These are phyloP conservation scores for Nicotiana sylvestris DNA, from an alignment of 257 asterid genomes.

Conservation along the genomic window DNA sequence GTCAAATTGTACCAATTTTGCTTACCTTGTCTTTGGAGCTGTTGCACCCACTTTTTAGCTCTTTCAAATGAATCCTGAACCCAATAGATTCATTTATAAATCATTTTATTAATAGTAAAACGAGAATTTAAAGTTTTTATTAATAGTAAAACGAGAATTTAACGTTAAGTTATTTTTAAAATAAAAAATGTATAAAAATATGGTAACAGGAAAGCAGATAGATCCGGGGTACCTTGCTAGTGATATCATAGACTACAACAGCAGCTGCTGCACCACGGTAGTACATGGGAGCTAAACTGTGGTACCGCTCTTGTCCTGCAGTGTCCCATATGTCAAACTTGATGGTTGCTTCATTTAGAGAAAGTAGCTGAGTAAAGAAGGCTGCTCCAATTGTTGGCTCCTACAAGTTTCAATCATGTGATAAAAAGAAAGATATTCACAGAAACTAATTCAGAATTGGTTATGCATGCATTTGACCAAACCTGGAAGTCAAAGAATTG, in stretches of 20 bases:
- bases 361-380: constrained; percentile 31
- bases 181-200: too few relatives aligned
- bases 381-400: constrained; percentile 40
- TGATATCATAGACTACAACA: constrained; percentile 24
- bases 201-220: background rate
- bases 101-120: too few relatives aligned
- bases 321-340: constrained; percentile 41
- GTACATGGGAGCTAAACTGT: constrained; percentile 39
- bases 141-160: too few relatives aligned
- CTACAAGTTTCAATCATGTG: background rate
- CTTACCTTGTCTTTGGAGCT: constrained; percentile 24
- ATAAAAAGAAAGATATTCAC: background rate
- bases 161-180: too few relatives aligned
- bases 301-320: constrained; percentile 36
- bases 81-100: background rate
- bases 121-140: too few relatives aligned
- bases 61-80: constrained; percentile 24
- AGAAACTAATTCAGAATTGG: too few relatives aligned
- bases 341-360: constrained; percentile 22
- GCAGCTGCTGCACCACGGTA: constrained; percentile 38
- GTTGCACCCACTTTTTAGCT: constrained; percentile 33
- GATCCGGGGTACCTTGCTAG: constrained; percentile 18
- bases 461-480: background rate
- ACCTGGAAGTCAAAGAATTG: constrained; percentile 33
- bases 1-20: background rate